phyloP scores from a whole-genome alignment of 495 filamentous ascomycete species.

The Rostrohypoxylon terebratum region DNA sequence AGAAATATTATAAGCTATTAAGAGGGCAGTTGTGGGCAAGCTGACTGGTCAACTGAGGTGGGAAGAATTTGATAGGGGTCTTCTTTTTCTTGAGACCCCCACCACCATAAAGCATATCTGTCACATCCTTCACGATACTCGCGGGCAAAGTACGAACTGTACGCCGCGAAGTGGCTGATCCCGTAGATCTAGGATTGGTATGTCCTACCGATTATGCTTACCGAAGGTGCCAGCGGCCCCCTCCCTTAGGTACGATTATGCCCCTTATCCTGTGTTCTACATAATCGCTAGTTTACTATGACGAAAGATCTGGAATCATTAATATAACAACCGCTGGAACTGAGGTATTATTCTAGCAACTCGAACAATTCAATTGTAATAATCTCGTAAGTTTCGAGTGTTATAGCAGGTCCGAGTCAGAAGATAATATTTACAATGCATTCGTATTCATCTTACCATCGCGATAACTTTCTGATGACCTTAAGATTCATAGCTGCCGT shows the following conservation, averaged over 20 bases:
- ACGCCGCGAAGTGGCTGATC: slow-evolving; percentile 13
- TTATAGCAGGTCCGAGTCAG: slow-evolving; percentile 10
- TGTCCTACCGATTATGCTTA: slow-evolving; percentile 34
- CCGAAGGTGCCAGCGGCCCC: slow-evolving; percentile 2
- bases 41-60: slow-evolving; percentile 14
- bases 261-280: background rate
- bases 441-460: background rate
- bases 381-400: background rate
- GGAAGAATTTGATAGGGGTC: slow-evolving; percentile 10
- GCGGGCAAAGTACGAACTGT: slow-evolving; percentile 10
- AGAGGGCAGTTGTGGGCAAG: slow-evolving; percentile 10
- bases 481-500: background rate
- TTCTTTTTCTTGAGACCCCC: slow-evolving; percentile 17
- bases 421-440: background rate
- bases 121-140: slow-evolving; percentile 28
- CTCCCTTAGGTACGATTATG: slow-evolving; percentile 4
- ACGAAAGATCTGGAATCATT: background rate
- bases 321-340: background rate
- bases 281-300: background rate
- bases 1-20: background rate
- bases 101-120: slow-evolving; percentile 10
- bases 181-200: slow-evolving; percentile 34
- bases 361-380: background rate
- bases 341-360: slow-evolving; percentile 13
- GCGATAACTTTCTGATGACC: background rate